Evolutionary conservation across 257 asterid species (phyloP).

Genomic region (Hygrophila difformis): DNA sequence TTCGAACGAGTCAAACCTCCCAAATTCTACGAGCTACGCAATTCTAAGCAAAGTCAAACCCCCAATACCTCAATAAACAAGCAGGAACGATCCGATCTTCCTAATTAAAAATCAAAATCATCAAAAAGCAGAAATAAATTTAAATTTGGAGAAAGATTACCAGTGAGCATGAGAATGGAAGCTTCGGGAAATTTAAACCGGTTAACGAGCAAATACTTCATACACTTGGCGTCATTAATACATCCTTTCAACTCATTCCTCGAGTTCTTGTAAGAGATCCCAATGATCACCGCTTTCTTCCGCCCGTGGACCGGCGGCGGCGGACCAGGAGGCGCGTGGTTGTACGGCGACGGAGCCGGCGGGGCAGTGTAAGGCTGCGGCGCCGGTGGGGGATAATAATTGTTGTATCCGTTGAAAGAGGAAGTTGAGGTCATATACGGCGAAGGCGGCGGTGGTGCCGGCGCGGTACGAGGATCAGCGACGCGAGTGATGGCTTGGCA

Average conservation of each 20-base stretch:
- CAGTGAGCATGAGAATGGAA: constrained; percentile 82
- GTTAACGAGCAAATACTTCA: constrained; percentile 61
- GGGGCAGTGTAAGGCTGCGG: constrained; percentile 21
- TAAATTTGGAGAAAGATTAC: constrained; percentile 28
- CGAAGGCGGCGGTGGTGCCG: constrained; percentile 19
- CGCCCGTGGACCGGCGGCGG: constrained; percentile 71
- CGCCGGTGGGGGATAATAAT: constrained; percentile 6
- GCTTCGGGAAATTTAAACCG: constrained; percentile 83
- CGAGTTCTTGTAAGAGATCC: constrained; percentile 66
- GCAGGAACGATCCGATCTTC: too few species aligned
- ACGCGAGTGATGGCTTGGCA: constrained; percentile 69
- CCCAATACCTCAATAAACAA: too few species aligned
- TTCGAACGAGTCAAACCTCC: neutral
- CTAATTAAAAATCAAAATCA: too few species aligned
- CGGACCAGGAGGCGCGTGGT: constrained; percentile 65
- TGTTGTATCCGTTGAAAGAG: constrained; percentile 9
- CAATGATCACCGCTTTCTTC: constrained; percentile 88
- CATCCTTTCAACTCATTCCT: constrained; percentile 92
- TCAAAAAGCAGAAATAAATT: neutral
- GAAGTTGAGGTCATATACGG: constrained; percentile 9
- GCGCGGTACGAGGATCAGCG: constrained; percentile 62
- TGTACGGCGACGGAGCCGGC: constrained; percentile 43
- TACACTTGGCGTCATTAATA: constrained; percentile 93
- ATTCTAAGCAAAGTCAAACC: neutral
- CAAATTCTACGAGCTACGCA: neutral